phyloP scores from a whole-genome alignment of 331 rosid genomes.

The Prunus yedoensis region DNA sequence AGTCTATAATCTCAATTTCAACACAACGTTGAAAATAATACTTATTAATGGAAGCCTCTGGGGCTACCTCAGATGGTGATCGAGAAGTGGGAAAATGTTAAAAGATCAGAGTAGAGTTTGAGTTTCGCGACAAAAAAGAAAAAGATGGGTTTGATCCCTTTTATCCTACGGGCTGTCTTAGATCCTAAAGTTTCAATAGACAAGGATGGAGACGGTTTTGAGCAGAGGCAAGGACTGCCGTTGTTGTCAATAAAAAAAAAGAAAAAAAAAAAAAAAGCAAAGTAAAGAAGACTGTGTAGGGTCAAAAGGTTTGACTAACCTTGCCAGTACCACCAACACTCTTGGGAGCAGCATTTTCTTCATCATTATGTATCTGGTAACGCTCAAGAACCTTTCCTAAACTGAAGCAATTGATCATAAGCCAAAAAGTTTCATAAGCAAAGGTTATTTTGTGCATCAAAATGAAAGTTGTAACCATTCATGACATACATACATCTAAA shows the following conservation, averaged over 20 bases:
- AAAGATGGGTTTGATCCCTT: too few species aligned
- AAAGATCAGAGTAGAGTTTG: too few species aligned
- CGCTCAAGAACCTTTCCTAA: slow-evolving; percentile 18
- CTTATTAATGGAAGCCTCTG: not conserved
- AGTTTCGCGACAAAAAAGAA: too few species aligned
- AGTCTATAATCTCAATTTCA: not conserved
- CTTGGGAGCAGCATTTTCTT: slow-evolving; percentile 5
- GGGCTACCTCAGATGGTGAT: not conserved
- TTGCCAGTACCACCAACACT: not conserved
- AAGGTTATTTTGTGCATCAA: not conserved
- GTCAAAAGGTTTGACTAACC: slow-evolving; percentile 11
- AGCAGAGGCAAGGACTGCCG: too few species aligned
- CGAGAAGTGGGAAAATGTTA: not conserved
- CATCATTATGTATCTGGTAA: slow-evolving; percentile 8
- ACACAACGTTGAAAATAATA: not conserved
- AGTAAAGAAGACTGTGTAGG: not conserved
- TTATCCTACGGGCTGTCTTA: too few species aligned
- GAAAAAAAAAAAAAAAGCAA: too few species aligned
- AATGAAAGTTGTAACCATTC: not conserved
- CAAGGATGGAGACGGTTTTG: too few species aligned
- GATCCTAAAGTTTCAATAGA: too few species aligned
- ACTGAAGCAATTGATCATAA: not conserved
- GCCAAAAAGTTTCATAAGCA: not conserved
- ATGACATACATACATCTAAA: not conserved
- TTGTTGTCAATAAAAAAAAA: too few species aligned